Base-by-base conservation (phyloP, 2,329 filamentous ascomycete species). In the Hymenoscyphus fraxineus region DNA sequence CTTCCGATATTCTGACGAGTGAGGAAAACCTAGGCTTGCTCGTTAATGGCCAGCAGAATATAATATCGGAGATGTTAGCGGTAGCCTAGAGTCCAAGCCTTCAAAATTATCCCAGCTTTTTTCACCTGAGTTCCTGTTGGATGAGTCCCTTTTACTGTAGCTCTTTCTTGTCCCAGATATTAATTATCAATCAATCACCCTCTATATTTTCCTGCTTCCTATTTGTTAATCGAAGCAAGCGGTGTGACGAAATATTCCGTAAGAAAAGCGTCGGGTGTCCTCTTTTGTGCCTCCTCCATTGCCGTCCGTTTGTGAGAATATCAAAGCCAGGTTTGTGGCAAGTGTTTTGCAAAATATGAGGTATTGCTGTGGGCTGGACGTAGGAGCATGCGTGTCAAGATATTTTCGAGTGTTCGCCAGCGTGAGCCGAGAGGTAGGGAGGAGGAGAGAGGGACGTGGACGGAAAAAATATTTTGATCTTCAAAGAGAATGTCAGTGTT, bases 271-370 rank as follows among this genome's bases (percentile, higher is more conserved):
- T 57, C 65, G 3, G 62, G 15, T 6, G 64, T 61, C 7, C 59
- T 62, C 38, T 60, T 31, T 16, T 56, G 38, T 13, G 62, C 60
- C 55, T 66, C 65, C n/a, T 60, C 55, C 3, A 60, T 64, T 35
- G 22, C 60, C 62, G 64, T 64, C 10, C 67, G 68, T 31, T 62
- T 60, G 54, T 73, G 71, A 62, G 73, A 74, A 13, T 64, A 64
- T 16, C 69, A 64, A n/a, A 72, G 58, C 12, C 71, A 67, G 15
- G 32, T 71, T 62, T 27, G 68, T 68, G 15, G 69, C 67, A 38
- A 73, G 62, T 5, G 73, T 68, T 58, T 73, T 64, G 58, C 69
- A 74, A 47, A 70, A 73, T 38, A 66, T 69, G 51, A 68, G 67
- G 22, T 72, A 72, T 51, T 69, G 65, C 19, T 63, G 64, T 19